Evolutionary conservation across 768 basidiomycete genomes (phyloP), one percentile per base, ranked within the genome.

Genomic region (Collybia nuda): DNA sequence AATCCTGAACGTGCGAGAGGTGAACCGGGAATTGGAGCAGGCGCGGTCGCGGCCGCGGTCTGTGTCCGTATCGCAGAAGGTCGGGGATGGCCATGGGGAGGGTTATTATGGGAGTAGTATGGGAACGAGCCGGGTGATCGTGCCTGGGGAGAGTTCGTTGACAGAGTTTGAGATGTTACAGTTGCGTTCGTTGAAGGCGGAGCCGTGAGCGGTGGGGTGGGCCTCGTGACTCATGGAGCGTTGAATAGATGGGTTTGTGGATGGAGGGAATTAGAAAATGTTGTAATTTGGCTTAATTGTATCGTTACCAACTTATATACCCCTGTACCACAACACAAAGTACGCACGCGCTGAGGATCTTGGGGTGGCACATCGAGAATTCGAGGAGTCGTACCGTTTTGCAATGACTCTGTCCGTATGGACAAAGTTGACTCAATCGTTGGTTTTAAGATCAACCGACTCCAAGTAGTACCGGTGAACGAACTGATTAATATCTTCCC

Each of bases 1-100:
- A 12, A 73, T 79, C 21, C 67, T 84, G 26, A 84, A 83, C 53
- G 77, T 84, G 22, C 79, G 80, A 8, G 60, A 67, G 41, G 66
- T 73, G 14, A 72, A 70, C 41, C 62, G 63, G 17, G 65, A 69
- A 21, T 42, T 61, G 5, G 57, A 61, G 36, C 37, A 50, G 0
- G 23, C 52, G 19, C 28, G 43, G 19, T 38, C 40, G 26, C 22
- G 37, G 6, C 19, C 46, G 8, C 37, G 32, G 14, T 32, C 32
- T 11, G 14, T 14, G 14, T 32, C 32, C 14, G 14, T 14, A 11
- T 32, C 32, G 18, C 23, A 28, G 46, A 19, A 6, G 17, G 6
- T 17, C 22, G 36, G 14, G 12, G 21, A 23, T 15, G 32, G 3
- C 2, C 9, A 32, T 14, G 32, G 3, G 32, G 2, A 15, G 17